phyloP scores from a whole-genome alignment of 257 asterid genomes.

The Nicotiana undulata region DNA sequence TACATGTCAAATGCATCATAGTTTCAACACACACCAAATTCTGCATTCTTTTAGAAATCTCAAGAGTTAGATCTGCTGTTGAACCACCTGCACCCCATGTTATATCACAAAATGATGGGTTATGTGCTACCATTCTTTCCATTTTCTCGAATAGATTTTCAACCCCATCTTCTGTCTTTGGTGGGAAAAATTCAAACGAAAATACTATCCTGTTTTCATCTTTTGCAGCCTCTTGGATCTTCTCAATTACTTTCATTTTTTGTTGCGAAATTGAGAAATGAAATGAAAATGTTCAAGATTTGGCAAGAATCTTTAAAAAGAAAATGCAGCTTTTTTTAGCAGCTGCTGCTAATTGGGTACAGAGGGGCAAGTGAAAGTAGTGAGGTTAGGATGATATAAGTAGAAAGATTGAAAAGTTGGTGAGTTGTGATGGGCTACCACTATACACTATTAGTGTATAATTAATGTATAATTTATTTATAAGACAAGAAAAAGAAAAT shows the following conservation, averaged over 20 bases:
- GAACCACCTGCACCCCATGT: constrained; percentile 99
- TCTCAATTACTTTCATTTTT: constrained; percentile 86
- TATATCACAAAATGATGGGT: constrained; percentile 84
- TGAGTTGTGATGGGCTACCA: neutral
- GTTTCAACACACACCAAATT: constrained; percentile 98
- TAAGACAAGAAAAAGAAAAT: too few relatives aligned
- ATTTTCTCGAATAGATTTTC: constrained; percentile 88
- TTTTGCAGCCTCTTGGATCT: constrained; percentile 51
- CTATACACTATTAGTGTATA: too few relatives aligned
- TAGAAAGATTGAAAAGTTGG: neutral
- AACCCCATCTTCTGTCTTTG: constrained; percentile 96
- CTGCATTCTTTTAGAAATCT: constrained; percentile 94
- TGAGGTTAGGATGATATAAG: neutral
- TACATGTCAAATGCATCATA: constrained; percentile 98
- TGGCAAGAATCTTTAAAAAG: neutral
- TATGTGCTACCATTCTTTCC: constrained; percentile 95
- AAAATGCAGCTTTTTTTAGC: neutral
- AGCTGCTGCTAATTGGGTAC: neutral
- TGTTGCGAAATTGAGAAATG: neutral
- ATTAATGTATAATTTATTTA: too few relatives aligned
- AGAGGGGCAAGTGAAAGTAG: neutral
- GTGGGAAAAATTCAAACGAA: constrained; percentile 97
- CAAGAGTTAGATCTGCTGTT: constrained; percentile 96
- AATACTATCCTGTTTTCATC: constrained; percentile 44
- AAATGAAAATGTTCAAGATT: neutral